These are phyloP conservation scores for Phaffia australis DNA, from an alignment of 768 basidiomycete genomes.

Conservation along the genomic window DNA sequence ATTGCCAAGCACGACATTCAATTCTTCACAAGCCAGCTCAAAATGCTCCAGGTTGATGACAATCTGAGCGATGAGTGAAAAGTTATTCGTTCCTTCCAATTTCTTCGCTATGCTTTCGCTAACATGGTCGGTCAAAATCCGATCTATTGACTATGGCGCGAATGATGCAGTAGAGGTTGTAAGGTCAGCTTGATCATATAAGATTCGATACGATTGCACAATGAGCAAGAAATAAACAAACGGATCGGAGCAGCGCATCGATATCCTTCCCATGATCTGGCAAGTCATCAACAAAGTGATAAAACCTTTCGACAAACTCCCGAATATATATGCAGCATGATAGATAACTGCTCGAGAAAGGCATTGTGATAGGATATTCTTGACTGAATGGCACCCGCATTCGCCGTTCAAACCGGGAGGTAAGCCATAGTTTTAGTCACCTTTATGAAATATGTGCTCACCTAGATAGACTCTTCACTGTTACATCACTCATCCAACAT, in stretches of 20 bases:
- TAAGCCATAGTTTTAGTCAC: constrained; percentile 32
- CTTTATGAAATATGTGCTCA: constrained; percentile 29
- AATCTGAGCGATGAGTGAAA: constrained; percentile 86
- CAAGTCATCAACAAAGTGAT: constrained; percentile 90
- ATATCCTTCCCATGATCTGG: constrained; percentile 82
- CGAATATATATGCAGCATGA: constrained; percentile 89
- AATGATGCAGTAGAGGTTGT: background rate
- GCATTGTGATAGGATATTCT: constrained; percentile 58
- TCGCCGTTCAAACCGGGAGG: background rate
- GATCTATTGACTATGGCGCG: constrained; percentile 63
- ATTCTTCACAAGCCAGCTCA: constrained; percentile 66
- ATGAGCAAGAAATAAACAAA: constrained; percentile 35
- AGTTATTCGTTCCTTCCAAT: constrained; percentile 60
- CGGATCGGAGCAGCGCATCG: constrained; percentile 81
- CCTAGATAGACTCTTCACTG: constrained; percentile 46
- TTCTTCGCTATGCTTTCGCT: constrained; percentile 63
- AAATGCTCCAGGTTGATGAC: constrained; percentile 89
- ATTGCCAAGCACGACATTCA: constrained; percentile 71
- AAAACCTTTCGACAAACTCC: constrained; percentile 84
- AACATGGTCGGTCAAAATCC: constrained; percentile 60
- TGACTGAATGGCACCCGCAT: constrained; percentile 41
- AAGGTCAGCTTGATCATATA: constrained; percentile 15
- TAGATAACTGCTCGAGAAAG: constrained; percentile 93
- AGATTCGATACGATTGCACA: background rate
- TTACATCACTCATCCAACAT: constrained; percentile 67